phyloP scores from a whole-genome alignment of 192 early-diverging fungal species.

The Dispira parvispora region DNA sequence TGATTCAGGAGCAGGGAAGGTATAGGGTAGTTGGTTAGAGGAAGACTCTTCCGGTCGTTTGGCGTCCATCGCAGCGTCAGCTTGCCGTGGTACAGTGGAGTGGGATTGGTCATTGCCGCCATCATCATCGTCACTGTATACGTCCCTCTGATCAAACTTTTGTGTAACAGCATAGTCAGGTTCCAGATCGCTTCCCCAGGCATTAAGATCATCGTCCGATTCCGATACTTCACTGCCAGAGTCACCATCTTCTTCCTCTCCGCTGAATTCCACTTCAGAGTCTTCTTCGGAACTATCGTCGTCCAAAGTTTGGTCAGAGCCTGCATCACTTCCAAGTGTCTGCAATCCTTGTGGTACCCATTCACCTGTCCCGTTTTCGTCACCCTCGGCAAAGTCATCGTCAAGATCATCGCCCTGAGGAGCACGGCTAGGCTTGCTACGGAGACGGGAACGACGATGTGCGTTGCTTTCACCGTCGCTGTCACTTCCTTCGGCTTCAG shows the following conservation, averaged over 20 bases:
- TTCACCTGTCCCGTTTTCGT: slow-evolving; percentile 18
- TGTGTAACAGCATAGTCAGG: neutral
- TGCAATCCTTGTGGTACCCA: slow-evolving; percentile 20
- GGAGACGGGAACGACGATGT: slow-evolving; percentile 14
- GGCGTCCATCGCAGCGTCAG: slow-evolving; percentile 17
- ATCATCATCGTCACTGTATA: slow-evolving; percentile 25
- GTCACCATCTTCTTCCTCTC: slow-evolving; percentile 19
- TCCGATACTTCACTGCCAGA: slow-evolving; percentile 28
- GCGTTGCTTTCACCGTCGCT: slow-evolving; percentile 38
- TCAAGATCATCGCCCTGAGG: slow-evolving; percentile 53
- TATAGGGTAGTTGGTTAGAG: slow-evolving; percentile 53
- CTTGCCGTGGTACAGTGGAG: slow-evolving; percentile 14
- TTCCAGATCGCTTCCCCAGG: slow-evolving; percentile 14
- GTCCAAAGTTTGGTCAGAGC: slow-evolving; percentile 15
- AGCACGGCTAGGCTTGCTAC: slow-evolving; percentile 1
- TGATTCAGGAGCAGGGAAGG: slow-evolving; percentile 62
- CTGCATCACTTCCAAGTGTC: slow-evolving; percentile 17
- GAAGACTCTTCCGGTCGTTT: neutral
- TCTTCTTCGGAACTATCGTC: slow-evolving; percentile 22
- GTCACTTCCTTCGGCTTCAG: slow-evolving; percentile 18
- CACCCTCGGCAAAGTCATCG: slow-evolving; percentile 40
- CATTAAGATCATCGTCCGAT: slow-evolving; percentile 23
- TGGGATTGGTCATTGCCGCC: slow-evolving; percentile 11
- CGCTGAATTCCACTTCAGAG: slow-evolving; percentile 14
- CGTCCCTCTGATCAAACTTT: slow-evolving; percentile 27